Evolutionary conservation across 2,329 filamentous ascomycete species (phyloP), one percentile per base, ranked within the genome.

Genomic region (Talaromyces sp.): DNA sequence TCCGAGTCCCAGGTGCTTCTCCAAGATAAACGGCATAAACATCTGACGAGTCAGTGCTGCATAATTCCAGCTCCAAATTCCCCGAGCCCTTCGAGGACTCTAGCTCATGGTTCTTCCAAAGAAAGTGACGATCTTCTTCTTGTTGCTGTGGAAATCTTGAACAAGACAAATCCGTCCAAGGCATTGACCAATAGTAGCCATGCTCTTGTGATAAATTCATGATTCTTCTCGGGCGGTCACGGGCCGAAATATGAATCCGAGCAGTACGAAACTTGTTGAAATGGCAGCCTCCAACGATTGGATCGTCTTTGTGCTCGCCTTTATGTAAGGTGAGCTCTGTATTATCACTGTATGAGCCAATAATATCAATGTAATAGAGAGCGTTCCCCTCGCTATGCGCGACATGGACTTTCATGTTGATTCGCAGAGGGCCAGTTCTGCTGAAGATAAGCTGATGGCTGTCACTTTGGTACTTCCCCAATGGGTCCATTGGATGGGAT

Each of bases 201-300:
- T 37, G 19, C 20, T 44, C 22, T 3, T 46, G 3, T 7, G 35
- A 29, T 10, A 51, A 16, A 4, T 36, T 19, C 4, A 51, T 45
- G 2, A 17, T 40, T 14, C 13, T 45, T 24, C 33, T 32, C 10
- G 41, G 11, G 1, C 41, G 29, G 9, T 2, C 4, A 14, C 11
- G 22, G 2, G 6, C n/a, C 10, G 30, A 17, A 11, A 45, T 22
- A n/a, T 44, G 16, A 2, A 51, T 45, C 4, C 45, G 42, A 13
- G 40, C 22, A 9, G 32, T 22, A 6, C 22, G 48, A 16, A 51
- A 51, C 32, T 51, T 51, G 20, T 51, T 51, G 24, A 51, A 51
- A 6, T 29, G n/a, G 27, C 48, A 51, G 2, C 2, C 32, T 14
- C 48, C 48, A 5, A 51, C 27, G 11, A 32, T 11, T 5, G n/a